phyloP scores from a whole-genome alignment of 75 land plant genomes.

The Azolla pinnata region DNA sequence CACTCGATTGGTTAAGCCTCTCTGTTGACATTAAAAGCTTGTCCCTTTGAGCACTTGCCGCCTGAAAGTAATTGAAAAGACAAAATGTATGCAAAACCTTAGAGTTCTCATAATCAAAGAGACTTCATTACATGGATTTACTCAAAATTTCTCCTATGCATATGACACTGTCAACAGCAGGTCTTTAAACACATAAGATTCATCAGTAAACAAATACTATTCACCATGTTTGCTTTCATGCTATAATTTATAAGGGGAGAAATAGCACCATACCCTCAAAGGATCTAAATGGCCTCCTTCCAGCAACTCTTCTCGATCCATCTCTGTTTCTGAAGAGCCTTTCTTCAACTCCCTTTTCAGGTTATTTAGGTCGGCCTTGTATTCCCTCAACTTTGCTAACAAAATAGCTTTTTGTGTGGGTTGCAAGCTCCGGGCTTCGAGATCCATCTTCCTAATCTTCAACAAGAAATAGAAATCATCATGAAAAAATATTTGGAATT shows the following conservation, averaged over 20 bases:
- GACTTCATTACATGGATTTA: no score
- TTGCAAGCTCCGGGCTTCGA: constrained; percentile 71
- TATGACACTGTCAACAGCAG: no score
- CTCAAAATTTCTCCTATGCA: no score
- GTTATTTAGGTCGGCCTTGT: constrained; percentile 58
- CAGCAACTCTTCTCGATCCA: constrained; percentile 59
- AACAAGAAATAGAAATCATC: background rate
- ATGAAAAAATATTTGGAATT: background rate
- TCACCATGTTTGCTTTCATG: no score
- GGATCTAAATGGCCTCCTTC: constrained; percentile 61
- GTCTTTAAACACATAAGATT: no score
- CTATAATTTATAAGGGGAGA: background rate
- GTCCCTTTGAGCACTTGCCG: constrained; percentile 42
- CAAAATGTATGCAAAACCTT: no score
- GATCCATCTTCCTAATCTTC: constrained; percentile 75
- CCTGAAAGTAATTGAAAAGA: constrained; percentile 13
- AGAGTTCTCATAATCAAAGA: no score
- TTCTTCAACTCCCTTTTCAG: constrained; percentile 53
- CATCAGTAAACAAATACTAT: no score
- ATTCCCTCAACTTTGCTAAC: constrained; percentile 69
- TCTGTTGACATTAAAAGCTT: constrained; percentile 42
- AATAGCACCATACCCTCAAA: constrained; percentile 20
- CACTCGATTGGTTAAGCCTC: constrained; percentile 40
- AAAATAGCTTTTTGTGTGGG: constrained; percentile 46
- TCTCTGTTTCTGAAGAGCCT: constrained; percentile 23